Conservation (phyloP, 257 asterid genomes). For the Thymus mandschuricus region DNA sequence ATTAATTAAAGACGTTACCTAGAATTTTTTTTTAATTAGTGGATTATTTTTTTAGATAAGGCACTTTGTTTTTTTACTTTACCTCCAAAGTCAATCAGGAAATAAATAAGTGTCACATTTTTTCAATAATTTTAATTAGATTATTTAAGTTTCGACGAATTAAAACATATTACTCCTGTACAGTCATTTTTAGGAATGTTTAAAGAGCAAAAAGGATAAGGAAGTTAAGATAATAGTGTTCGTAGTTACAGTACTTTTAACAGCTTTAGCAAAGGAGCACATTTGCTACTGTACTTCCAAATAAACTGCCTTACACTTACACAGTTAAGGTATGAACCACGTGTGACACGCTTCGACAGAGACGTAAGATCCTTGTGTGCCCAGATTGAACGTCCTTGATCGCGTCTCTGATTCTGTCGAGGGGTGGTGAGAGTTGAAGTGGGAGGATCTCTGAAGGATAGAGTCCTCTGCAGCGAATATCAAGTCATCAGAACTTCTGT, state of each 20-base stretch:
- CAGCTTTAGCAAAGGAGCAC: conserved; percentile 28
- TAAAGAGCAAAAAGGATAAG: too few relatives aligned
- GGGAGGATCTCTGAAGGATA: conserved; percentile 81
- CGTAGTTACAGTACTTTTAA: neutral
- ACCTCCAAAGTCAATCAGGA: too few relatives aligned
- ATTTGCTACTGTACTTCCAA: conserved; percentile 16
- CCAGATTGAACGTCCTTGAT: conserved; percentile 57
- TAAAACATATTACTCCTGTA: too few relatives aligned
- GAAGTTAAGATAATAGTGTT: too few relatives aligned
- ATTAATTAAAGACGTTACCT: neutral
- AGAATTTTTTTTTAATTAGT: too few relatives aligned
- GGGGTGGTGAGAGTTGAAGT: conserved; percentile 39
- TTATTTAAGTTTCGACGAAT: neutral
- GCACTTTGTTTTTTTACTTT: conserved; percentile 14
- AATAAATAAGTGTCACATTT: neutral
- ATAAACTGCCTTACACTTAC: neutral
- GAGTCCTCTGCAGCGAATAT: conserved; percentile 62
- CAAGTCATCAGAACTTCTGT: conserved; percentile 11
- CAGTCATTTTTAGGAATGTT: too few relatives aligned
- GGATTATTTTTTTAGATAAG: conserved; percentile 27
- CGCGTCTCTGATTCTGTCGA: conserved; percentile 46
- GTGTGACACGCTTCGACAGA: conserved; percentile 58
- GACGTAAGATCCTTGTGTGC: conserved; percentile 63
- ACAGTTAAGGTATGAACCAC: conserved; percentile 47
- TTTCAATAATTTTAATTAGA: too few relatives aligned